A percentile compares a stretch with the other conserved stretches of the same genome.
Evolutionary conservation across 129 eudicot genomes (phyloP).

Genomic region (Ambrosia trifida): DNA sequence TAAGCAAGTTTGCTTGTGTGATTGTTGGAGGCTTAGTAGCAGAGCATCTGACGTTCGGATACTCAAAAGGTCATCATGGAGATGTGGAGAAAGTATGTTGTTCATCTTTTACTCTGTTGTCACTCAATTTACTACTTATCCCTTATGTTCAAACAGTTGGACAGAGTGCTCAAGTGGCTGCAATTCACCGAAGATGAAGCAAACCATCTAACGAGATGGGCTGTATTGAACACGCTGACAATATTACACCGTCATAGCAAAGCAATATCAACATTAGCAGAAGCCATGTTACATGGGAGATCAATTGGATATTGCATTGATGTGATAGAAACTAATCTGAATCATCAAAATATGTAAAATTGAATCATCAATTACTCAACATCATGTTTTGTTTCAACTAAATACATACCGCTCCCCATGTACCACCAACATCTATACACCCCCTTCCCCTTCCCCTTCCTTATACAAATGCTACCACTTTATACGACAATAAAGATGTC

Average conservation of each 20-base stretch:
- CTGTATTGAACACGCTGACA: slow-evolving; percentile 45
- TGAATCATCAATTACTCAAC: not conserved
- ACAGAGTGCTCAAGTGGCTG: slow-evolving; percentile 47
- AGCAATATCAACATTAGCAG: slow-evolving; percentile 57
- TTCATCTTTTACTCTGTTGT: not conserved
- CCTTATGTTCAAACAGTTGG: slow-evolving; percentile 35
- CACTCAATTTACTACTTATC: not conserved
- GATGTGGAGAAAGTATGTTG: slow-evolving; percentile 63
- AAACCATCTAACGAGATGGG: slow-evolving; percentile 41
- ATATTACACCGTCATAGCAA: slow-evolving; percentile 48
- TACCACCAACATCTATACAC: too few species aligned
- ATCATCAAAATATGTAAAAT: not conserved
- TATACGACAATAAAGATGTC: too few species aligned
- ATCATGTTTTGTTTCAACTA: slow-evolving; percentile 7
- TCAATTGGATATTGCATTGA: slow-evolving; percentile 78
- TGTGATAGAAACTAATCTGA: slow-evolving; percentile 50
- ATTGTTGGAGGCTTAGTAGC: slow-evolving; percentile 74
- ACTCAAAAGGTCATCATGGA: slow-evolving; percentile 61
- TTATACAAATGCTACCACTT: too few species aligned
- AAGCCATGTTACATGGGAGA: slow-evolving; percentile 65
- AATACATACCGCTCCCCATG: not conserved
- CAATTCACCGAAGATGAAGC: slow-evolving; percentile 56
- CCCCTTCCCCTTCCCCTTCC: too few species aligned
- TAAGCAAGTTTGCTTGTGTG: slow-evolving; percentile 56
- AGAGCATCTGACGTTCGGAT: slow-evolving; percentile 67